A percentile compares a stretch with the other conserved stretches of the same genome.
phyloP scores from a whole-genome alignment of 805 yeast genomes.

The Maudiozyma turicensis region DNA sequence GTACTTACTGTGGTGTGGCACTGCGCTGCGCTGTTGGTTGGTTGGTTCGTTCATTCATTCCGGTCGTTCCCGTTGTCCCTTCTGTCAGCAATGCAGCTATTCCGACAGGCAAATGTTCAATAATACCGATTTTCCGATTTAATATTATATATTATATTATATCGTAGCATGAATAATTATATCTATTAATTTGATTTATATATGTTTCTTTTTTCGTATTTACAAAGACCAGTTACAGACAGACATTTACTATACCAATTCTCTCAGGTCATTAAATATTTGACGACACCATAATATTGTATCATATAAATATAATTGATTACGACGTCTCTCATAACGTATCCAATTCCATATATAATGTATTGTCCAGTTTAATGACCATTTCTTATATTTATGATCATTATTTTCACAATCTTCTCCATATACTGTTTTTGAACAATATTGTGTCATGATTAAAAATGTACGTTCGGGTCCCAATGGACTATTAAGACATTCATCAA shows the following conservation, averaged over 20 bases:
- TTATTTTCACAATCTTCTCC: constrained; percentile 46
- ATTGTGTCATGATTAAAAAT: constrained; percentile 78
- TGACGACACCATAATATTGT: constrained; percentile 16
- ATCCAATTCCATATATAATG: constrained; percentile 19
- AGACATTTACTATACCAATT: neutral
- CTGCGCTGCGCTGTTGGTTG: no score
- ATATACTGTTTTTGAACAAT: constrained; percentile 75
- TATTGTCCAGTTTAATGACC: constrained; percentile 22
- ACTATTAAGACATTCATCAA: constrained; percentile 73
- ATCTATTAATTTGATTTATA: no score
- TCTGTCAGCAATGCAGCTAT: no score
- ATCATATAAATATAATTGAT: constrained; percentile 24
- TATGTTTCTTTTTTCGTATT: neutral
- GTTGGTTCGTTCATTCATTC: no score
- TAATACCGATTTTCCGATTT: no score
- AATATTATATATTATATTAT: no score
- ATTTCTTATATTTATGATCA: constrained; percentile 9
- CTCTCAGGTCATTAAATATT: neutral
- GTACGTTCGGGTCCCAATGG: constrained; percentile 85
- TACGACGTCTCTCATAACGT: constrained; percentile 20
- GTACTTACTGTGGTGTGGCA: no score
- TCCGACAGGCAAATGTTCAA: no score
- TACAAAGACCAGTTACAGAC: neutral
- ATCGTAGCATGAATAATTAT: no score
- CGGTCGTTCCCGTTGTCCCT: no score